phyloP scores from a whole-genome alignment of 805 yeast species.

The Starmerella apicola region DNA sequence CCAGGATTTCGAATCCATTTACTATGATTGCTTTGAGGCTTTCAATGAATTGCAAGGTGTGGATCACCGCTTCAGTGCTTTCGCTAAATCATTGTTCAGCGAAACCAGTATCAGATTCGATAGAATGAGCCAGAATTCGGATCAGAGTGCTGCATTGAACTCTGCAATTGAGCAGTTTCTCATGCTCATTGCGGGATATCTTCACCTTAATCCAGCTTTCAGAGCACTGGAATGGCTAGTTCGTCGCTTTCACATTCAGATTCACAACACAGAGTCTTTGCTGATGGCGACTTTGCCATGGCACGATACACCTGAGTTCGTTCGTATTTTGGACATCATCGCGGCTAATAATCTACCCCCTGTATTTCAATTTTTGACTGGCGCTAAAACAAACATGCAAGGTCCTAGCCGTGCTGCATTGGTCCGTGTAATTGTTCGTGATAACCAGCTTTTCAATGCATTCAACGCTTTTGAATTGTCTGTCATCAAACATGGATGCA shows the following conservation, averaged over 20 bases:
- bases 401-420: slow-evolving; percentile 58
- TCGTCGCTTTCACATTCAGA: slow-evolving; percentile 74
- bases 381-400: slow-evolving; percentile 51
- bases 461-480: slow-evolving; percentile 45
- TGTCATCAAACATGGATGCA: slow-evolving; percentile 40
- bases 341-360: slow-evolving; percentile 51
- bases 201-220: slow-evolving; percentile 61
- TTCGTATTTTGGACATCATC: slow-evolving; percentile 62
- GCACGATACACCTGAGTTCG: slow-evolving; percentile 59
- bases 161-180: slow-evolving; percentile 64
- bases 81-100: slow-evolving; percentile 62
- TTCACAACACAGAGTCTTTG: slow-evolving; percentile 62
- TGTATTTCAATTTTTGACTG: slow-evolving; percentile 57
- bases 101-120: slow-evolving; percentile 71
- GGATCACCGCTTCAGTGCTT: slow-evolving; percentile 63
- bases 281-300: slow-evolving; percentile 70
- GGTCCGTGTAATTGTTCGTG: slow-evolving; percentile 55
- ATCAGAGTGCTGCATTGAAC: slow-evolving; percentile 62
- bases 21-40: slow-evolving; percentile 60
- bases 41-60: slow-evolving; percentile 56
- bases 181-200: slow-evolving; percentile 59
- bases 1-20: slow-evolving; percentile 81
- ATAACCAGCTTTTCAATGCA: slow-evolving; percentile 52
- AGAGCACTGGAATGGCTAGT: slow-evolving; percentile 91
- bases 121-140: slow-evolving; percentile 68